Conservation (phyloP, 495 filamentous ascomycete genomes). For the Hyaloscypha variabilis region DNA sequence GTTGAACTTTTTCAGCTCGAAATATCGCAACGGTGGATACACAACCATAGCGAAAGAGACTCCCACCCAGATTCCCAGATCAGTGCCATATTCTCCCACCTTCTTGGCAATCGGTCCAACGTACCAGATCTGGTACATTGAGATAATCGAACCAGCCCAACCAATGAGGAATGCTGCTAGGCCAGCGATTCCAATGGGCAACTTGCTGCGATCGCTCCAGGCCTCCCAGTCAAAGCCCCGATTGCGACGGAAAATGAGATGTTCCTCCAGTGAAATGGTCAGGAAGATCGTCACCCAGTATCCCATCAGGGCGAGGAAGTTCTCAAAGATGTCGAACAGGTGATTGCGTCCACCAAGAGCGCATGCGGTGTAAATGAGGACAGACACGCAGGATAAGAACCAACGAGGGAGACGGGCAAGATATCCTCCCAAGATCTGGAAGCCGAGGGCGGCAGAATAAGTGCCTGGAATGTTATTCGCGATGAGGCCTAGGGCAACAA, state of each 20-base stretch:
- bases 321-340: slow-evolving; percentile 65
- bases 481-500: slow-evolving; percentile 71
- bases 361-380: slow-evolving; percentile 45
- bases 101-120: slow-evolving; percentile 60
- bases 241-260: slow-evolving; percentile 54
- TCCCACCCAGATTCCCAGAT: slow-evolving; percentile 53
- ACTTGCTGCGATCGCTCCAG: slow-evolving; percentile 59
- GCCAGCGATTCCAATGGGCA: slow-evolving; percentile 65
- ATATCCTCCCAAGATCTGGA: slow-evolving; percentile 61
- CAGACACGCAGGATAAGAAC: not conserved
- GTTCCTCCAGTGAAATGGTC: slow-evolving; percentile 62
- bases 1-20: slow-evolving; percentile 46
- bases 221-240: slow-evolving; percentile 58
- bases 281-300: slow-evolving; percentile 71
- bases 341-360: slow-evolving; percentile 63
- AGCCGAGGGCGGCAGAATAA: slow-evolving; percentile 71
- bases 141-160: slow-evolving; percentile 67
- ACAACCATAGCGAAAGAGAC: slow-evolving; percentile 50
- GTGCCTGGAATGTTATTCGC: slow-evolving; percentile 71
- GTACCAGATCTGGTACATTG: slow-evolving; percentile 71
- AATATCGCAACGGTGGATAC: slow-evolving; percentile 51
- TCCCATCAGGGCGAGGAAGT: slow-evolving; percentile 75
- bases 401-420: slow-evolving; percentile 56
- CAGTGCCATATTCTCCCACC: slow-evolving; percentile 15
- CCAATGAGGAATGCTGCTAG: slow-evolving; percentile 63